Evolutionary conservation across 768 basidiomycete genomes (phyloP).

Genomic region (Steccherinum ochraceum): DNA sequence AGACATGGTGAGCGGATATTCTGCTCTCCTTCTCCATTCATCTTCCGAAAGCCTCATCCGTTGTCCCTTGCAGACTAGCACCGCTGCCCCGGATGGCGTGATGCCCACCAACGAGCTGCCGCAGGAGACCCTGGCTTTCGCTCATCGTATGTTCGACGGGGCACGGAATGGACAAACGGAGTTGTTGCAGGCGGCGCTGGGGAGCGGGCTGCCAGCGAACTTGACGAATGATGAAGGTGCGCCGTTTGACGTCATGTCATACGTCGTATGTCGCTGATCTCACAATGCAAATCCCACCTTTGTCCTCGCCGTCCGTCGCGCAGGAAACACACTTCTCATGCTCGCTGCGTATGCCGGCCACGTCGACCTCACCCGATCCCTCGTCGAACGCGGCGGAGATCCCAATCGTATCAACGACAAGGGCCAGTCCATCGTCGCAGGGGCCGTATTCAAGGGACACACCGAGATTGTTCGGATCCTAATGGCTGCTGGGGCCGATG

Average conservation of each 20-base stretch:
- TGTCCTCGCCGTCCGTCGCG: too few species aligned
- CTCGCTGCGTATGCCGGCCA: conserved; percentile 72
- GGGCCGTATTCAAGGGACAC: conserved; percentile 71
- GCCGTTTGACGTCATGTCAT: conserved; percentile 7
- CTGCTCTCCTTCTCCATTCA: background rate
- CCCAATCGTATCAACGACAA: conserved; percentile 65
- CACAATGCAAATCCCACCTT: background rate
- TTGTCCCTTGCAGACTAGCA: background rate
- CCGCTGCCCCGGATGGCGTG: background rate
- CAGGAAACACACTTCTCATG: conserved; percentile 78
- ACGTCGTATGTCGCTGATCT: background rate
- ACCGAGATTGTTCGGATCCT: conserved; percentile 57
- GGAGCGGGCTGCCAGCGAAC: conserved; percentile 65
- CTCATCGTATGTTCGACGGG: conserved; percentile 69
- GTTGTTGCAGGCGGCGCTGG: conserved; percentile 52
- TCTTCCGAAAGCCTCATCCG: background rate
- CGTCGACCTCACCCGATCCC: conserved; percentile 39
- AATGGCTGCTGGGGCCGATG: conserved; percentile 47
- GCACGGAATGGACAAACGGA: conserved; percentile 53
- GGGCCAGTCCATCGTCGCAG: conserved; percentile 68
- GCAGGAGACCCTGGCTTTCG: conserved; percentile 38
- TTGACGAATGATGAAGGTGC: conserved; percentile 67
- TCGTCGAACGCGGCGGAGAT: conserved; percentile 55
- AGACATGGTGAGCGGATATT: background rate
- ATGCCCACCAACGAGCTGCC: conserved; percentile 10